Base-by-base conservation (phyloP, 352 stramenopile species). In the Pythium dissotocum region DNA sequence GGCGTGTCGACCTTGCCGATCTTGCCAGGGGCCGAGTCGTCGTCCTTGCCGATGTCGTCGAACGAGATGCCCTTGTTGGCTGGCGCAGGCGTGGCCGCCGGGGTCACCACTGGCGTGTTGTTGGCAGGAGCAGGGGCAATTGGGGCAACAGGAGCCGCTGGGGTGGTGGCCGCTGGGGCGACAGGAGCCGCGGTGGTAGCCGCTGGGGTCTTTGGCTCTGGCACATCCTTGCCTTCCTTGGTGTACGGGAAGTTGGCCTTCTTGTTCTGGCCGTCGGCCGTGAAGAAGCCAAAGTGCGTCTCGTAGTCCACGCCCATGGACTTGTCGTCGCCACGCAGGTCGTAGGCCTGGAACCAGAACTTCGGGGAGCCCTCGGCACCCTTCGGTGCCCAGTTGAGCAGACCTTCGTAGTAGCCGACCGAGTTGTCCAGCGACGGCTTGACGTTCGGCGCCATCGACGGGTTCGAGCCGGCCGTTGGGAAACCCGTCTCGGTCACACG, bases 201-300 rank as follows among this genome's bases (percentile, higher is more conserved):
- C 4, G 42, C 58, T 18, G 40, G 24, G 3, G 24, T 46, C 21
- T 54, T 35, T 16, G 51, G 36, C 24, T 54, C 52, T 18, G 52
- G 61, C n/a, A 67, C 55, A 54, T 56, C 16, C 35, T 46, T 63
- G 42, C 40, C 38, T 21, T 67, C 61, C 35, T 60, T 52, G 18
- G 48, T 10, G 61, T 67, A 68, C 10, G 69, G 69, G 63, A 75
- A 75, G 59, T 71, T 75, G 52, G 24, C 36, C 26, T 64, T 63
- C 63, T 75, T 75, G 59, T 62, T 56, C 33, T 58, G 26, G 9
- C 59, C 46, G 38, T 67, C 57, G 49, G 62, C 52, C 12, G 35
- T 72, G 54, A 78, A 73, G 21, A 73, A 75, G 28, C 73, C 69
- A 61, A 76, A 75, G 56, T 78, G 54, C 16, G 52, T 70, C 67